A percentile compares a stretch with the other conserved stretches of the same genome.
Evolutionary conservation across 441 rosid genomes (phyloP).

Genomic region (Erysimum pusillum): DNA sequence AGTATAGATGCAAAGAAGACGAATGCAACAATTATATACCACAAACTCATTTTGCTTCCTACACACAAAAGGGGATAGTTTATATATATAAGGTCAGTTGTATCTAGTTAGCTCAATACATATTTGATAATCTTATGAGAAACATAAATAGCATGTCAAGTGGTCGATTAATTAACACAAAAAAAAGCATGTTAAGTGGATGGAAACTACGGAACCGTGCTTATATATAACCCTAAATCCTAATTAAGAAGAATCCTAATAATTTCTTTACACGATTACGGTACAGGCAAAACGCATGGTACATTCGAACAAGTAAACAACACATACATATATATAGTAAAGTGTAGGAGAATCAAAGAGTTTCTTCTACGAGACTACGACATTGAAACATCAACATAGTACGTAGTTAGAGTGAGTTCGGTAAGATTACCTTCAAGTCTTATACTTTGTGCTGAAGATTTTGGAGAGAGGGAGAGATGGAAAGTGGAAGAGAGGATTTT

Average conservation of each 20-base stretch:
- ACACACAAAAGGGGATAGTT: neutral
- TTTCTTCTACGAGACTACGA: neutral
- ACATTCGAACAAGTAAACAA: slow-evolving; percentile 18
- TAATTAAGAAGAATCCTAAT: neutral
- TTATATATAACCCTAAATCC: neutral
- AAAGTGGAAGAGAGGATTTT: too few relatives aligned
- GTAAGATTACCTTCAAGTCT: slow-evolving; percentile 28
- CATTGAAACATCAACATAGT: neutral
- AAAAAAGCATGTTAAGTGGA: neutral
- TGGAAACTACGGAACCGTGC: neutral
- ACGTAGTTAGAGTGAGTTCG: slow-evolving; percentile 10
- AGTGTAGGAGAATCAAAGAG: neutral
- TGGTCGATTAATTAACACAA: neutral
- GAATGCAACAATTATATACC: slow-evolving; percentile 12
- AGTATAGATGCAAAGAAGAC: slow-evolving; percentile 23
- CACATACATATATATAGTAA: neutral
- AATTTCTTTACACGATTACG: neutral
- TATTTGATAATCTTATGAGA: neutral
- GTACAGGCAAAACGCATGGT: neutral
- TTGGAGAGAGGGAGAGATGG: neutral
- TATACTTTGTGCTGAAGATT: slow-evolving; percentile 15
- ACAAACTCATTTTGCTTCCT: slow-evolving; percentile 16
- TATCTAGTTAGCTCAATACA: neutral
- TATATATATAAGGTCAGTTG: neutral
- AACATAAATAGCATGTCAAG: neutral